These are phyloP conservation scores for Phialocephala sp. DNA, from an alignment of 2,329 filamentous ascomycete species.

Conservation along the genomic window DNA sequence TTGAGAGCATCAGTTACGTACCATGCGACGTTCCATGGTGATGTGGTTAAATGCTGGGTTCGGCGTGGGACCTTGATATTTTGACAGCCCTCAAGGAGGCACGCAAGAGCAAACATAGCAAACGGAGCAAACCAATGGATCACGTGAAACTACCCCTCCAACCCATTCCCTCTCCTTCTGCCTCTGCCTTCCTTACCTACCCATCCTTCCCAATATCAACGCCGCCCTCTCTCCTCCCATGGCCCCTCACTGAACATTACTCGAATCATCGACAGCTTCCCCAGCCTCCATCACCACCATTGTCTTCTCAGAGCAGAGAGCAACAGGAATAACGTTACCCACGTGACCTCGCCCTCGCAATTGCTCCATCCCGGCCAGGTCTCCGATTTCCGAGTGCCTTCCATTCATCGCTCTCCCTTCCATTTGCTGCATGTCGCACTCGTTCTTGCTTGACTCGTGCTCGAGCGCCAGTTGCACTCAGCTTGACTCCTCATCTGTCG, in stretches of 20 bases:
- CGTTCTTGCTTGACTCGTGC: constrained; percentile 16
- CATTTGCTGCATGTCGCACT: constrained; percentile 21
- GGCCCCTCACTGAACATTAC: neutral
- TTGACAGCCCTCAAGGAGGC: neutral
- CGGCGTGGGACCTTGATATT: neutral
- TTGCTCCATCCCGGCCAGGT: neutral
- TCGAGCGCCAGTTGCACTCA: neutral
- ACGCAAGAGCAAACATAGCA: no score
- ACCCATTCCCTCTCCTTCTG: neutral
- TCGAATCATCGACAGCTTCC: no score
- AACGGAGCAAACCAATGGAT: neutral
- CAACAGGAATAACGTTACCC: no score
- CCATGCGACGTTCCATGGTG: constrained; percentile 30
- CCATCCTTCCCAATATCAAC: neutral
- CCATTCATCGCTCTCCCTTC: neutral
- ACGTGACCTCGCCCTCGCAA: no score
- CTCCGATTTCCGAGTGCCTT: neutral
- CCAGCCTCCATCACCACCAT: no score
- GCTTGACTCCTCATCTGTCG: constrained; percentile 10
- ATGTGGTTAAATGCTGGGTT: constrained; percentile 9
- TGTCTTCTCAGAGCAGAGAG: no score
- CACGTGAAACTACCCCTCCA: constrained; percentile 6
- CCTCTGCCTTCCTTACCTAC: neutral
- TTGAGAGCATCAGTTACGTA: neutral
- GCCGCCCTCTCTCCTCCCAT: neutral